A percentile compares a stretch with the other conserved stretches of the same genome.
These are phyloP conservation scores for Oidium heveae DNA, from an alignment of 2,329 filamentous ascomycete genomes.

Conservation along the genomic window DNA sequence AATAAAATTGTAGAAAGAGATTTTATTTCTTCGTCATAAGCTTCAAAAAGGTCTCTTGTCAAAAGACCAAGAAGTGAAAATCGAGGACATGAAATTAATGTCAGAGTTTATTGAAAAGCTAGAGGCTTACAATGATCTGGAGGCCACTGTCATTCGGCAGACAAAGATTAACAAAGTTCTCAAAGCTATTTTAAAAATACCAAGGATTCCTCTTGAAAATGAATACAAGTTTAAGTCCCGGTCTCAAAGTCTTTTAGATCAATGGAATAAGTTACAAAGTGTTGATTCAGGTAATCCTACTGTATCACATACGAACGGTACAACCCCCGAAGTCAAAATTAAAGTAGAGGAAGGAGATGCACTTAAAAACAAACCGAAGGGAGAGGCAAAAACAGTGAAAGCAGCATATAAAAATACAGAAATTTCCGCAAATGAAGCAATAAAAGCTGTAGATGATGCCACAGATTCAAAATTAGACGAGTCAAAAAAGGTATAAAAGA, in stretches of 20 bases:
- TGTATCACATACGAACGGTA: neutral
- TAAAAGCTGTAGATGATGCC: neutral
- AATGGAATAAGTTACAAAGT: slow-evolving; percentile 70
- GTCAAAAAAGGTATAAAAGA: too few relatives aligned
- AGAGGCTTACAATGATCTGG: slow-evolving; percentile 57
- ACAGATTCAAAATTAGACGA: too few relatives aligned
- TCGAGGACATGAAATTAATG: slow-evolving; percentile 60
- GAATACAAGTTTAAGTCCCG: slow-evolving; percentile 75
- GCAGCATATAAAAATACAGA: neutral
- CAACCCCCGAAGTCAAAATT: neutral
- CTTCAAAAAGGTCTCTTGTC: slow-evolving; percentile 85
- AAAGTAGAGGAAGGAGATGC: neutral
- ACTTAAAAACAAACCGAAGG: neutral
- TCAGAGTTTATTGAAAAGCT: slow-evolving; percentile 56
- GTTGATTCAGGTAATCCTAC: slow-evolving; percentile 22
- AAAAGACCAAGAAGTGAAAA: slow-evolving; percentile 61
- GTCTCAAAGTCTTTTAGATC: slow-evolving; percentile 52
- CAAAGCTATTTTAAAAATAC: slow-evolving; percentile 73
- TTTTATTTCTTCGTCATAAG: slow-evolving; percentile 84
- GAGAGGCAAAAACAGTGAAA: neutral
- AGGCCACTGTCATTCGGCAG: slow-evolving; percentile 62
- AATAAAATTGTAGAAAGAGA: slow-evolving; percentile 31
- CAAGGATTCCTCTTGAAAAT: slow-evolving; percentile 60
- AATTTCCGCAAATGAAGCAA: neutral
- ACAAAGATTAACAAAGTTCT: slow-evolving; percentile 99